Evolutionary conservation across 306 rosid genomes (phyloP), one percentile per base, ranked within the genome.

Genomic region (Albizia julibrissin): DNA sequence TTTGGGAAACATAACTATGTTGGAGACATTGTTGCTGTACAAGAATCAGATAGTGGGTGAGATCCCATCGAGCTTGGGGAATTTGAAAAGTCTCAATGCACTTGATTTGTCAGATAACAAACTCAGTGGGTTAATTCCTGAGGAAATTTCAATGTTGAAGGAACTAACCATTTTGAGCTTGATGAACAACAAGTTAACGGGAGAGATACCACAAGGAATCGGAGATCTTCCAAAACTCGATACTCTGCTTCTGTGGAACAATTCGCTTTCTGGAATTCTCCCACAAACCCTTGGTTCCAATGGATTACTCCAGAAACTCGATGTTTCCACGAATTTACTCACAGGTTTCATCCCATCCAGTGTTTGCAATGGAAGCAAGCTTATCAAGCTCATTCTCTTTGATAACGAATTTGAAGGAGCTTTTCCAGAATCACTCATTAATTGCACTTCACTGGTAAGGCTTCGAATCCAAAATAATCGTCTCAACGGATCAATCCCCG

Each of bases 101-200:
- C 88, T 96, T 10, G 99, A 96, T 87, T 80, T 96, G 71, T 96
- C 99, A 3, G 93, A 89, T n/a, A 96, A 96, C 49, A 50, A 87
- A 85, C 89, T 96, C 66, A 83, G 89, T 0, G 98, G 99, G 8
- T 39, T 89, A 21, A 91, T 96, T 76, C 98, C 99, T 12, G 67
- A 46, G 10, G 87, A 72, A 58, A 34, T 96, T 12, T 65, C 79
- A 1, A 54, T 76, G 31, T 47, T 93, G 9, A 82, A 81, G 71
- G 84, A 85, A 52, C 80, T 96, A 27, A 82, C 72, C 12, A 33
- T 21, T 27, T 68, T 96, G 85, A 81, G 89, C 69, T 86, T 96
- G 40, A 82, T 89, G 97, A 9, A 26, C 13, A 96, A 96, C 86
- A 64, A 88, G 74, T 88, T 96, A 24, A 82, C 81, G 1, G 98